Evolutionary conservation across 2,329 filamentous ascomycete species (phyloP), one percentile per base, ranked within the genome.

Genomic region (Camptophora hylomeconis): DNA sequence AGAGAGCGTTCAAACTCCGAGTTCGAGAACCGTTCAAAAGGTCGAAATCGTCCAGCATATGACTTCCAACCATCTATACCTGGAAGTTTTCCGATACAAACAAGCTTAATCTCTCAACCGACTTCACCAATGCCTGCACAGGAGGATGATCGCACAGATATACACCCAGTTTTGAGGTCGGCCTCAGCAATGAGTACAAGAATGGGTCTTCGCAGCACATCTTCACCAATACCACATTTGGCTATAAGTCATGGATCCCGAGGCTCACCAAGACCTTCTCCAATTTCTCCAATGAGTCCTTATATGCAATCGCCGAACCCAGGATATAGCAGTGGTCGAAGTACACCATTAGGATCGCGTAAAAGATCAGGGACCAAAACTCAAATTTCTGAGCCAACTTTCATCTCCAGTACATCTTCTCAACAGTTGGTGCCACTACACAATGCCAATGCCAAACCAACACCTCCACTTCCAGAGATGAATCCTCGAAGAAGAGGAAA

Each of bases 301-400:
- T 58, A n/a, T n/a, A n/a, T n/a, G n/a, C n/a, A n/a, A 32, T 42
- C n/a, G 36, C 45, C 7, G 33, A 40, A 35, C 30, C 44, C 25
- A 20, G 8, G 19, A n/a, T n/a, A n/a, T n/a, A n/a, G n/a, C n/a
- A n/a, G 36, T 17, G 36, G 34, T 17, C 39, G 40, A n/a, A 28
- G 32, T n/a, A 39, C 40, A 17, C 29, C 34, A 11, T 19, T 31
- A 10, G 30, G 33, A n/a, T 20, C 40, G 43, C 61, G 68, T 20
- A 75, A 74, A 54, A 65, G 66, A 42, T 59, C 63, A 0, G 58
- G 76, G 26, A 65, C 65, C 37, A 77, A 77, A 49, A 55, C 59
- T 8, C 64, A 68, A 33, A 77, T 77, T 27, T 74, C 69, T 2
- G 72, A 76, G 41, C 72, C 72, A 0, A 60, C 54, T 3, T 56